A percentile compares a stretch with the other conserved stretches of the same genome.
phyloP scores from a whole-genome alignment of 2,329 filamentous ascomycete genomes.

The Botryotinia globosa region DNA sequence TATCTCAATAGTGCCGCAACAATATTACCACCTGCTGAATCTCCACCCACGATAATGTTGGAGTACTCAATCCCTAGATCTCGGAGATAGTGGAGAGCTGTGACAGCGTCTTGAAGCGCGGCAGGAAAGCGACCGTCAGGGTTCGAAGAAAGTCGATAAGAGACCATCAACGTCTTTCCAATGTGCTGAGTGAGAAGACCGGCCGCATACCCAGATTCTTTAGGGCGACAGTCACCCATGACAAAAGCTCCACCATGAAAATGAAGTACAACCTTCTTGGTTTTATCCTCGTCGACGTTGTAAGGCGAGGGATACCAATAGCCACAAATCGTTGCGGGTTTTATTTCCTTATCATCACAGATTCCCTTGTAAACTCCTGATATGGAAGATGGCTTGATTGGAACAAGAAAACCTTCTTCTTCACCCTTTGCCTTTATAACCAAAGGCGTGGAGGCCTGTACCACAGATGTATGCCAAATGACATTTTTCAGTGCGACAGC shows the following conservation, averaged over 20 bases:
- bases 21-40: not conserved
- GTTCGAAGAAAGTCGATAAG: conserved; percentile 37
- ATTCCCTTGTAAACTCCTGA: not conserved
- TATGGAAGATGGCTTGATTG: conserved; percentile 3
- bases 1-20: conserved; percentile 8
- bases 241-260: conserved; percentile 48
- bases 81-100: conserved; percentile 25
- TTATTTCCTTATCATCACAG: not conserved
- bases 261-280: conserved; percentile 43
- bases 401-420: conserved; percentile 3
- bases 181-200: conserved; percentile 19
- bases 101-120: conserved; percentile 48
- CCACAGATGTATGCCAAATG: not conserved
- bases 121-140: conserved; percentile 48
- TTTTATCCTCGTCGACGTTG: not conserved
- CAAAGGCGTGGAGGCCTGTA: not conserved
- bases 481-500: not conserved
- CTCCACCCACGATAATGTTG: not conserved
- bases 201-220: conserved; percentile 38
- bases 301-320: not conserved
- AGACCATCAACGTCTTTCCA: not conserved
- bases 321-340: not conserved
- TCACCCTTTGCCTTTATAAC: not conserved
- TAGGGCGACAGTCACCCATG: conserved; percentile 43
- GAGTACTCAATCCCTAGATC: not conserved